Conservation (phyloP, 2,329 filamentous ascomycete genomes). For the Clarireedia sp. region DNA sequence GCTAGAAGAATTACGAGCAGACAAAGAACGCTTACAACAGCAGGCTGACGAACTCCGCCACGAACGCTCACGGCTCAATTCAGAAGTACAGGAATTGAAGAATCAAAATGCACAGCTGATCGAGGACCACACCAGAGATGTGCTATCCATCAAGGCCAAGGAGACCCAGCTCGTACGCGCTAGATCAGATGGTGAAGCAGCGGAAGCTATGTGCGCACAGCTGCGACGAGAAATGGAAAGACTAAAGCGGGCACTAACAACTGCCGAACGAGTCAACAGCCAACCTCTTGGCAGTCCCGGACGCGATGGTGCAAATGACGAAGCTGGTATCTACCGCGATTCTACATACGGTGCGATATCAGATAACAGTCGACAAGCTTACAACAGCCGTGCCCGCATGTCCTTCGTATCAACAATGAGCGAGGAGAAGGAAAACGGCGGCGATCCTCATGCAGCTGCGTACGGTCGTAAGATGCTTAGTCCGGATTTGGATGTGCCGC, state of each 20-base stretch:
- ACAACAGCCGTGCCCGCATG: constrained; percentile 30
- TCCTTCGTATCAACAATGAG: constrained; percentile 59
- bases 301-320: constrained; percentile 47
- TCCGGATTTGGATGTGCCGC: constrained; percentile 24
- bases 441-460: constrained; percentile 26
- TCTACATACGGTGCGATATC: constrained; percentile 25
- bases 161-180: constrained; percentile 94
- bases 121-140: constrained; percentile 92
- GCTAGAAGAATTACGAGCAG: constrained; percentile 75
- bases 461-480: constrained; percentile 28
- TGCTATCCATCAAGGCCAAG: constrained; percentile 94
- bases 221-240: constrained; percentile 84
- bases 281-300: constrained; percentile 30
- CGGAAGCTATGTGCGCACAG: constrained; percentile 77
- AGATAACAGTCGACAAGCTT: constrained; percentile 21
- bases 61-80: constrained; percentile 72
- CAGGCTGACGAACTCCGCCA: constrained; percentile 74
- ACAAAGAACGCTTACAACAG: constrained; percentile 70
- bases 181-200: constrained; percentile 79
- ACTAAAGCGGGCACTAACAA: constrained; percentile 75
- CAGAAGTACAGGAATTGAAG: constrained; percentile 88
- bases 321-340: constrained; percentile 53
- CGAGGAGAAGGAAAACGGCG: constrained; percentile 70
- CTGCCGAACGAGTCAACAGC: constrained; percentile 44
- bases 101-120: constrained; percentile 96